Evolutionary conservation across 352 stramenopile genomes (phyloP).

Genomic region (Halophytophthora polymorphica): DNA sequence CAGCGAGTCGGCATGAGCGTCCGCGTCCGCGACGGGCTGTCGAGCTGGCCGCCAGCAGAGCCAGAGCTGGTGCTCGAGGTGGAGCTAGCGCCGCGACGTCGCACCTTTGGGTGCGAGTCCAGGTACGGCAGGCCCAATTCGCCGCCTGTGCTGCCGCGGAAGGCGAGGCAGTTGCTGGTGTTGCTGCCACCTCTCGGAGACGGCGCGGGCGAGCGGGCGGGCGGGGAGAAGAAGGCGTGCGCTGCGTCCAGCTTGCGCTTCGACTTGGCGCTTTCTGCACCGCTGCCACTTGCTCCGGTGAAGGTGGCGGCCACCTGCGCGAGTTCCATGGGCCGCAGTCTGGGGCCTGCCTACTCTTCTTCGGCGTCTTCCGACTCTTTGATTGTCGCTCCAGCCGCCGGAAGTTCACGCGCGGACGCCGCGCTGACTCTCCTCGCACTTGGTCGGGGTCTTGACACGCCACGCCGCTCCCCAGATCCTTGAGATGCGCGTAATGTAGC

Average conservation of each 20-base stretch:
- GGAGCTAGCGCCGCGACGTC: slow-evolving; percentile 30
- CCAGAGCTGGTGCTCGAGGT: too few species aligned
- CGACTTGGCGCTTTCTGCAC: slow-evolving; percentile 41
- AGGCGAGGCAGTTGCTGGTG: slow-evolving; percentile 22
- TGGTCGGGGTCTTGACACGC: too few species aligned
- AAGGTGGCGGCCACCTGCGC: slow-evolving; percentile 10
- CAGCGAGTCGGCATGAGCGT: slow-evolving; percentile 47
- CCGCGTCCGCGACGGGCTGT: slow-evolving; percentile 5
- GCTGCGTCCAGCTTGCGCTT: slow-evolving; percentile 66
- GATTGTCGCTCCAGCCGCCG: too few species aligned
- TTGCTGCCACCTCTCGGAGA: slow-evolving; percentile 9
- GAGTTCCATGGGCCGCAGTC: slow-evolving; percentile 30
- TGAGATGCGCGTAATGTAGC: not conserved
- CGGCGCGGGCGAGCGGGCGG: slow-evolving; percentile 9
- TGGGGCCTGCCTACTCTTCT: too few species aligned
- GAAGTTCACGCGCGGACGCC: too few species aligned
- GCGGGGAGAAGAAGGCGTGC: slow-evolving; percentile 18
- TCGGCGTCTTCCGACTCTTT: too few species aligned
- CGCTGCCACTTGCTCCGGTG: slow-evolving; percentile 11
- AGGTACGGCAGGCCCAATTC: slow-evolving; percentile 22
- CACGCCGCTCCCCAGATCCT: not conserved
- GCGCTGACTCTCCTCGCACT: too few species aligned
- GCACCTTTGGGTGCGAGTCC: slow-evolving; percentile 53
- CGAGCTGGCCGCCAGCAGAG: too few species aligned
- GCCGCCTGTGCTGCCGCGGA: slow-evolving; percentile 22